These are phyloP conservation scores for Exobasidium rhododendri DNA, from an alignment of 1,284 basidiomycete genomes.

Conservation along the genomic window DNA sequence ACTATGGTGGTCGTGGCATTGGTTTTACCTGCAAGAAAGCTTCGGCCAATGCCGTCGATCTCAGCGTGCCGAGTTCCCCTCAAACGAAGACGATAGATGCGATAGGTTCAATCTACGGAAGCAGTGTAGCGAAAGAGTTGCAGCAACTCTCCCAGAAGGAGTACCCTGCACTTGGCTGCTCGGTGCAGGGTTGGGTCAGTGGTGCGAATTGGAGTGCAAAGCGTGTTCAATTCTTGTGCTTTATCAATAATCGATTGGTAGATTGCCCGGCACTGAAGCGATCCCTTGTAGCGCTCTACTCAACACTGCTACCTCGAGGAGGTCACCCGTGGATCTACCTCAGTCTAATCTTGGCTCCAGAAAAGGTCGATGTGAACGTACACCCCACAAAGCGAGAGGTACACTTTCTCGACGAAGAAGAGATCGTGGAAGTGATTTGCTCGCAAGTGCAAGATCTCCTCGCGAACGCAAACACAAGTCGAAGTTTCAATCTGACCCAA, in stretches of 20 bases:
- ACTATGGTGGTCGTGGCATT: conserved; percentile 59
- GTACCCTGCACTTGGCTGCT: conserved; percentile 27
- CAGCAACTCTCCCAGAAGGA: conserved; percentile 57
- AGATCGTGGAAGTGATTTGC: conserved; percentile 76
- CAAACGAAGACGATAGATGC: conserved; percentile 66
- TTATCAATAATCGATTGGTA: conserved; percentile 95
- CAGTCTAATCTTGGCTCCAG: conserved; percentile 78
- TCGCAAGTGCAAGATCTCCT: conserved; percentile 26
- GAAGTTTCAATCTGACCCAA: conserved; percentile 40
- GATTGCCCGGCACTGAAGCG: conserved; percentile 83
- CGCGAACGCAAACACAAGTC: conserved; percentile 40
- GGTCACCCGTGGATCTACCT: conserved; percentile 86
- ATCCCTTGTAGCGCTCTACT: conserved; percentile 82
- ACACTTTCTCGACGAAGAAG: conserved; percentile 89
- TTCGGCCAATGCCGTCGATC: conserved; percentile 59
- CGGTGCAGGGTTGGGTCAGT: conserved; percentile 69
- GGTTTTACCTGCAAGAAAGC: conserved; percentile 66
- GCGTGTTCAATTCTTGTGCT: conserved; percentile 80
- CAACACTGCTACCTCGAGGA: conserved; percentile 83
- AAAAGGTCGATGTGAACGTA: conserved; percentile 91
- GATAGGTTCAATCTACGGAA: conserved; percentile 79
- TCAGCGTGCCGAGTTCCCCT: conserved; percentile 70
- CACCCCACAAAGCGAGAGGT: conserved; percentile 98
- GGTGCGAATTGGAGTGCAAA: conserved; percentile 86
- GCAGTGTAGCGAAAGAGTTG: conserved; percentile 76